Evolutionary conservation across 2,329 filamentous ascomycete genomes (phyloP), one percentile per base, ranked within the genome.

Genomic region (Geosmithia putterillii): DNA sequence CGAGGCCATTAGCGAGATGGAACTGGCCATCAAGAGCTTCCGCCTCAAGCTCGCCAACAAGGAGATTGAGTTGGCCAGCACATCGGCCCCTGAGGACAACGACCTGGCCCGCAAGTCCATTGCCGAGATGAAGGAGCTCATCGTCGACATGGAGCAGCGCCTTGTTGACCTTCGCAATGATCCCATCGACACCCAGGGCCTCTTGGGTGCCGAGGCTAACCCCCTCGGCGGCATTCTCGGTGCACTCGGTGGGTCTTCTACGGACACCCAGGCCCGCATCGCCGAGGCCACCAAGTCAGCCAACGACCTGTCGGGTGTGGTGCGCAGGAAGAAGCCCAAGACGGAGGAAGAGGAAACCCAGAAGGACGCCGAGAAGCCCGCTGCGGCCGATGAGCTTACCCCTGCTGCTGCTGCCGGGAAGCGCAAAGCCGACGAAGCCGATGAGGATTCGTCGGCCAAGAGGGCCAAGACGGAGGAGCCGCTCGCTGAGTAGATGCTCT

Each of bases 71-170:
- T 67, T 88, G 7, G 70, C 74, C 1, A 74, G 75, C 22, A 68
- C 74, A 47, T 74, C 78, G 43, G 74, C 74, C 44, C 76, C 77
- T 23, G 79, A 83, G 54, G 80, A 85, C 46, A 81, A 80, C 49
- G 80, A 83, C 41, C 55, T 76, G 48, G 73, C 73, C 37, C 68
- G 76, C 51, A 69, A 69, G 47, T 70, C 74, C 46, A 83, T 92
- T 47, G 62, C 69, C 43, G 83, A 92, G 47, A 82, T 86, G 50
- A 85, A 84, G 62, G 82, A 88, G 47, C 78, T 92, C 50, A 73
- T 90, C 40, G 72, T 73, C 43, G 86, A 92, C 51, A 86, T 92
- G 76, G 79, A 87, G 63, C 75, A 81, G 57, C 71, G 84, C 71
- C 75, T 90, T 28, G 64, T 73, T 38, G 86, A 92, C 45, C 71